Base-by-base conservation (phyloP, 2,329 filamentous ascomycete species). In the Lachnellula arida region DNA sequence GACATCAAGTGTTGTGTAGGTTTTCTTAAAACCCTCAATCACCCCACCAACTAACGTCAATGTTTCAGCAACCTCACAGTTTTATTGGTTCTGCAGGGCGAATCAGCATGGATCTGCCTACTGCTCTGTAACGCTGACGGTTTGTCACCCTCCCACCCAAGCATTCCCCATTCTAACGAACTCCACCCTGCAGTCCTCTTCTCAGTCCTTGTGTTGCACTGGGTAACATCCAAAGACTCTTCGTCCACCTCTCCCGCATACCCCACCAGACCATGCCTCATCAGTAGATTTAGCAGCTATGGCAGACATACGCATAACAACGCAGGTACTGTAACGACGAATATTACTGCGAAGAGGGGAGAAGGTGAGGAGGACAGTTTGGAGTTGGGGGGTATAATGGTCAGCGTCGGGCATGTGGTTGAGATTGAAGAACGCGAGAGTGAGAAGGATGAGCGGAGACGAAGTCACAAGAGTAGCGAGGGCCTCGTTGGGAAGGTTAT, bases 101-200 rank as follows among this genome's bases (percentile, higher is more conserved):
- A 86, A 66, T 81, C 79, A 3, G 82, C 79, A 5, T 87, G 83
- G 82, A 76, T 86, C 3, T 86, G 82, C 62, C 74, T 86, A 14
- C 81, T 84, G 72, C 82, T 80, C 64, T 87, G 84, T 65, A 86
- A 85, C 63, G 76, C 76, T 57, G 83, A 86, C 65, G 48, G 77
- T 53, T 17, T 7, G 50, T 49, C 70, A 25, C 37, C 56, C 9
- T 15, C 2, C 32, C 19, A 53, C 34, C 25, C 22, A 46, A 49
- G 51, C 14, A 19, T 50, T 11, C 15, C 14, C 32, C 80, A 28
- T 11, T 34, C 34, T 25, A 37, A 15, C 28, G 14, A 7, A 5
- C 22, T 23, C 22, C 22, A 23, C 22, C 5, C 15, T 9, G 15
- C n/a, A 56, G 80, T 84, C 17, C 73, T 84, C 37, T 83, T 85